phyloP scores from a whole-genome alignment of 345 rosid species.

The Hypericum androsaemum region DNA sequence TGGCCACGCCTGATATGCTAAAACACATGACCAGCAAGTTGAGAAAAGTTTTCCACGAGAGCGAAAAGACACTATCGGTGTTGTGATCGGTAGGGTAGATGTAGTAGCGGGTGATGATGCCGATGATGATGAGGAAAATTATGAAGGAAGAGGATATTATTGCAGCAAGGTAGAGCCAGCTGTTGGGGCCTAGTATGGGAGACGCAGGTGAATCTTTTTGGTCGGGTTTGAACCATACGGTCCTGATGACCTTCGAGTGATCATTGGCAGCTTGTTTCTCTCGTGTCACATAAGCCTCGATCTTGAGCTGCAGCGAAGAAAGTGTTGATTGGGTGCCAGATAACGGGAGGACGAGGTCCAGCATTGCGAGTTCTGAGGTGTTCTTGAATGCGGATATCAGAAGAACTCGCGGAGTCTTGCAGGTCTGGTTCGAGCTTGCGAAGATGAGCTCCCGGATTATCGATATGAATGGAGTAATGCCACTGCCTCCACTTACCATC shows the following conservation, averaged over 20 bases:
- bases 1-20: slow-evolving; percentile 39
- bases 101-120: slow-evolving; percentile 43
- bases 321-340: slow-evolving; percentile 25
- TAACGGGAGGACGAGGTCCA: slow-evolving; percentile 52
- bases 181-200: slow-evolving; percentile 51
- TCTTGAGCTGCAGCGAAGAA: slow-evolving; percentile 33
- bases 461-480: slow-evolving; percentile 77
- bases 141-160: slow-evolving; percentile 59
- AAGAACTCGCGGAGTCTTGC: slow-evolving; percentile 38
- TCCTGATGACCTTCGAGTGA: slow-evolving; percentile 12
- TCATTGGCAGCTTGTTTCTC: slow-evolving; percentile 27
- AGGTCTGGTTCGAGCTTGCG: slow-evolving; percentile 17
- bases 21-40: slow-evolving; percentile 34
- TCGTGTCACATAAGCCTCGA: slow-evolving; percentile 67
- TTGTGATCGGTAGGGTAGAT: slow-evolving; percentile 50
- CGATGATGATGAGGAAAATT: slow-evolving; percentile 45
- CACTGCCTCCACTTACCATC: slow-evolving; percentile 92
- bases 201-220: slow-evolving; percentile 43
- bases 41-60: slow-evolving; percentile 20
- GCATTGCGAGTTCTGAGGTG: slow-evolving; percentile 54
- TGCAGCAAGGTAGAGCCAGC: slow-evolving; percentile 69
- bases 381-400: slow-evolving; percentile 50
- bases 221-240: slow-evolving; percentile 53
- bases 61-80: slow-evolving; percentile 16
- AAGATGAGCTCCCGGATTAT: slow-evolving; percentile 49